Percentiles rank a stretch among this genome's conserved stretches.
phyloP scores from a whole-genome alignment of 1,284 basidiomycete genomes.

The Cutaneotrichosporon spelunceum region DNA sequence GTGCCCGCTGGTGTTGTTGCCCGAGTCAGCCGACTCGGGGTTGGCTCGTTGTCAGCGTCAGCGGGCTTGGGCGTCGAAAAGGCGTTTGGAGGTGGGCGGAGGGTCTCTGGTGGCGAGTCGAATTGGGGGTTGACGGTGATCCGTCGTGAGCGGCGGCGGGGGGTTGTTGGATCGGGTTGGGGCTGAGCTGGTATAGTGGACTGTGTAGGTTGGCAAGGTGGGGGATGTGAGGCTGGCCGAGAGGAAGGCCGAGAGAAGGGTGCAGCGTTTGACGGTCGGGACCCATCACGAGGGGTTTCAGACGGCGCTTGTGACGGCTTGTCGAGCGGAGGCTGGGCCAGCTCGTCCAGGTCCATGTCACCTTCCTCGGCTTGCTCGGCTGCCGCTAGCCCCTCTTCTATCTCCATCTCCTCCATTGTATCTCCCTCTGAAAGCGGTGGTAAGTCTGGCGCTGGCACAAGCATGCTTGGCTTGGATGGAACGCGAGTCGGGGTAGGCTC shows the following conservation, averaged over 20 bases:
- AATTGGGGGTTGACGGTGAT: neutral
- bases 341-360: neutral
- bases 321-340: neutral
- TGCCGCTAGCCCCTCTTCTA: conserved; percentile 3
- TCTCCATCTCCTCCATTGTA: conserved; percentile 12
- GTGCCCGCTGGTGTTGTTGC: conserved; percentile 9
- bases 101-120: neutral
- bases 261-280: no score
- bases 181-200: neutral
- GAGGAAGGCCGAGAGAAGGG: neutral
- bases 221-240: neutral
- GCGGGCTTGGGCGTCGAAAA: neutral
- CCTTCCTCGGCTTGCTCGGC: neutral
- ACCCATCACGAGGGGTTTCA: no score
- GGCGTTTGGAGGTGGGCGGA: neutral
- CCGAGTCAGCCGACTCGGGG: conserved; percentile 1
- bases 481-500: neutral
- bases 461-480: neutral
- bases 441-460: neutral
- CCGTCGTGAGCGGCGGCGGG: neutral
- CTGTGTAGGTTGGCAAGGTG: neutral
- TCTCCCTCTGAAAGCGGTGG: neutral
- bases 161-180: neutral
- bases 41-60: neutral
- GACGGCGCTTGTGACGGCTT: no score